Evolutionary conservation across 78 protist species (phyloP).

Genomic region (Dictyostelium discoideum): DNA sequence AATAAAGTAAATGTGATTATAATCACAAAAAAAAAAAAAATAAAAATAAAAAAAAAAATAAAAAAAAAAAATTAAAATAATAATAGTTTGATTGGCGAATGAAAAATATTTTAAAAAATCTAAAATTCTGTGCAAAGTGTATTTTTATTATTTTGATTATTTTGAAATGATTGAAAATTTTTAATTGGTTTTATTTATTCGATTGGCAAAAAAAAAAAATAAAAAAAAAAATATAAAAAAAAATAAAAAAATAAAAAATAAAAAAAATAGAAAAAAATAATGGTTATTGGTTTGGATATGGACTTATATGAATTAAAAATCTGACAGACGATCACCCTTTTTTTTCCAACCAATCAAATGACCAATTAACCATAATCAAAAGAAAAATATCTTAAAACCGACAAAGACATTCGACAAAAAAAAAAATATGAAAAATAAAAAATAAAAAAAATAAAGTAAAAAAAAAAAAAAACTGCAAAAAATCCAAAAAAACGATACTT

Average conservation of each 20-base stretch:
- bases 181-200: not conserved
- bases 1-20: not conserved
- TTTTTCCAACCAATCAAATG: not conserved
- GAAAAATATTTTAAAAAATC: not conserved
- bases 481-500: not conserved
- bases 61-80: not conserved
- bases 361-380: not conserved
- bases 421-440: not conserved
- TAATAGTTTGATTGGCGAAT: not conserved
- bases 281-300: not conserved
- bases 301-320: conserved; percentile 6
- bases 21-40: not conserved
- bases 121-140: not conserved
- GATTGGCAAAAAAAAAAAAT: not conserved
- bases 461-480: not conserved
- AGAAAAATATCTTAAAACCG: conserved; percentile 3
- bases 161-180: not conserved
- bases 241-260: too few relatives aligned
- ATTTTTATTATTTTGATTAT: not conserved
- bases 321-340: not conserved
- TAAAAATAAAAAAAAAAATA: not conserved
- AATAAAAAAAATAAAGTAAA: not conserved
- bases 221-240: not conserved
- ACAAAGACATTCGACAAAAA: not conserved
- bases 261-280: not conserved